Base-by-base conservation (phyloP, 768 basidiomycete species). In the Hygrocybe coccinea region DNA sequence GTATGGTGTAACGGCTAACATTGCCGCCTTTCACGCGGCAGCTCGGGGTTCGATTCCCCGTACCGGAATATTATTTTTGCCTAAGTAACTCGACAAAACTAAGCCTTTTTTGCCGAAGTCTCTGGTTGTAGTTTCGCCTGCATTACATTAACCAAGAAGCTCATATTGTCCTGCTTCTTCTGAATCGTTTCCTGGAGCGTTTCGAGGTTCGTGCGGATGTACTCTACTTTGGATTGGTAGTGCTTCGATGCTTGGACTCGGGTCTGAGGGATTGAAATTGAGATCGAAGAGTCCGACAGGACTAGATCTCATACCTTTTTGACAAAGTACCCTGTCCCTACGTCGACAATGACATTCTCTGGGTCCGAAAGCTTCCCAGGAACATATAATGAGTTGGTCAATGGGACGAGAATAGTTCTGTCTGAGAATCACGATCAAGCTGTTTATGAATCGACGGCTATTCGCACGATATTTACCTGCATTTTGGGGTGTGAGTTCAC, bases 261-360 rank as follows among this genome's bases (percentile, higher is more conserved):
- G 6, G 87, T 86, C 95, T 98, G 68, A n/a, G 45, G 5, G n/a
- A 12, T n/a, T 10, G 6, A n/a, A 19, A 51, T 25, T 50, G 12
- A 54, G 5, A 3, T 37, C 6, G n/a, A 22, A 37, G 25, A 34
- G 44, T 15, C 34, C 25, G 6, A 47, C 10, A 11, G 11, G 36
- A 60, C 24, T 52, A 52, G 25, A 9, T 51, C 17, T 21, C 75
- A 43, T 46, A 91, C 97, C 81, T 98, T 99, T 72, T 91, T 85
- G 15, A 98, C 89, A 62, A 87, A 97, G 71, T 97, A 99, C 0
- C 97, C 95, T 0, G 95, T 98, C 1, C 97, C 97, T 24, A 98
- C 79, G 67, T 99, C 97, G 37, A 98, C 83, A 59, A 98, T 86
- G 46, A 99, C 95, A 62, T 91, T 81, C 44, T 93, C 87, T 1